Evolutionary conservation across 768 basidiomycete species (phyloP).

Genomic region (Peribolospora baueri): DNA sequence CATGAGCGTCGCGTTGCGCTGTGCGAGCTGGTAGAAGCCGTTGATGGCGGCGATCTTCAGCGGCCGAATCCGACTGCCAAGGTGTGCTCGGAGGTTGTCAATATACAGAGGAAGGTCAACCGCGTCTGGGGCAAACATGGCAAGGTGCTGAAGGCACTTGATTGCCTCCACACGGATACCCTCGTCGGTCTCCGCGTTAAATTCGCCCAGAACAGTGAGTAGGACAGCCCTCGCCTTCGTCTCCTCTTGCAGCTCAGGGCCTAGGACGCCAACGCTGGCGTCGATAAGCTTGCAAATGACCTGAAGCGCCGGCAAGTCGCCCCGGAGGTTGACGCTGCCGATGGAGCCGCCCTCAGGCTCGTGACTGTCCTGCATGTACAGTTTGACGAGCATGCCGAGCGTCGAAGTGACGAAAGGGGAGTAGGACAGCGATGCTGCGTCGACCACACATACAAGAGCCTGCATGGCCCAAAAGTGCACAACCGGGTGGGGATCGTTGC

Average conservation of each 20-base stretch:
- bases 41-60: slow-evolving; percentile 87
- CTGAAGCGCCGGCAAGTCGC: slow-evolving; percentile 76
- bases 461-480: slow-evolving; percentile 85
- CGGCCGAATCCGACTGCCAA: slow-evolving; percentile 55
- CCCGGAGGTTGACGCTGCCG: slow-evolving; percentile 57
- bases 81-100: slow-evolving; percentile 46
- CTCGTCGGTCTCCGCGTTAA: slow-evolving; percentile 64
- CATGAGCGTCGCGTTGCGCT: slow-evolving; percentile 74
- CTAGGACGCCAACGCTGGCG: slow-evolving; percentile 74
- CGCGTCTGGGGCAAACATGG: slow-evolving; percentile 78
- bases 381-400: slow-evolving; percentile 66
- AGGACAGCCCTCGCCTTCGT: slow-evolving; percentile 51
- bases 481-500: slow-evolving; percentile 84
- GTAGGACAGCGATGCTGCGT: slow-evolving; percentile 75
- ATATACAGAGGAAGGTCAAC: slow-evolving; percentile 61
- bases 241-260: slow-evolving; percentile 84
- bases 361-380: slow-evolving; percentile 71
- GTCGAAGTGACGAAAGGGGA: slow-evolving; percentile 70
- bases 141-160: slow-evolving; percentile 82
- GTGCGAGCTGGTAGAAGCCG: slow-evolving; percentile 86
- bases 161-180: slow-evolving; percentile 78
- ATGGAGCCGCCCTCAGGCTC: slow-evolving; percentile 77
- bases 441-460: slow-evolving; percentile 63
- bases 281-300: slow-evolving; percentile 78
- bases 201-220: slow-evolving; percentile 61